Conservation (phyloP, 768 basidiomycete genomes). For the Amanita inopinata region DNA sequence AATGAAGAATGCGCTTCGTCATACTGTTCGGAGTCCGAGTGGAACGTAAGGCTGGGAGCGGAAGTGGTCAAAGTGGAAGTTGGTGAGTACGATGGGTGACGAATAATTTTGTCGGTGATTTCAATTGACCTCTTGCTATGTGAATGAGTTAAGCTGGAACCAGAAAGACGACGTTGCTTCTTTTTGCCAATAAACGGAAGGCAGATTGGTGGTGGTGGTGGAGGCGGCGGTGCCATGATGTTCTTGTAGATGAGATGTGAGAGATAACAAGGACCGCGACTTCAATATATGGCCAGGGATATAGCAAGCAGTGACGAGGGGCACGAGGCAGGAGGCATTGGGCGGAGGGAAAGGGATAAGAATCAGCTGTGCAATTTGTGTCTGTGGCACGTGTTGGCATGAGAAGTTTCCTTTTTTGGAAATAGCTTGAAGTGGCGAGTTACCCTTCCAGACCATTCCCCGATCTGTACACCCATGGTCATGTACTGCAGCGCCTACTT, state of each 20-base stretch:
- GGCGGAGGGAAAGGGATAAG: background rate
- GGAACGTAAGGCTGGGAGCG: constrained; percentile 44
- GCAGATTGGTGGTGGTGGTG: constrained; percentile 50
- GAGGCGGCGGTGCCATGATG: constrained; percentile 49
- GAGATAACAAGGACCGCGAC: constrained; percentile 11
- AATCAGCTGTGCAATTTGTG: background rate
- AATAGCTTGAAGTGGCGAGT: background rate
- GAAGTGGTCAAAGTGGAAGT: constrained; percentile 32
- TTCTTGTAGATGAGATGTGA: constrained; percentile 21
- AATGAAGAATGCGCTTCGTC: constrained; percentile 32
- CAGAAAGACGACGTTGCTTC: constrained; percentile 37
- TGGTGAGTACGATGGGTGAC: constrained; percentile 34
- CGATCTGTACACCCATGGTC: too few relatives aligned
- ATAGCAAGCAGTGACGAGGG: constrained; percentile 1
- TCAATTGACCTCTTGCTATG: constrained; percentile 10
- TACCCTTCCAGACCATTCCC: too few relatives aligned
- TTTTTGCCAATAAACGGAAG: constrained; percentile 48
- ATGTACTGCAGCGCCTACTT: too few relatives aligned
- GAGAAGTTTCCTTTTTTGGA: background rate
- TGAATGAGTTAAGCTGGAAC: constrained; percentile 28
- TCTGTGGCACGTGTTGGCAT: constrained; percentile 1
- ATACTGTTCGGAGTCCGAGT: constrained; percentile 54
- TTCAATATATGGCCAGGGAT: constrained; percentile 9
- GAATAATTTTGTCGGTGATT: constrained; percentile 21
- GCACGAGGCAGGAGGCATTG: constrained; percentile 7